These are phyloP conservation scores for Rusavskia elegans DNA, from an alignment of 495 filamentous ascomycete species.

Conservation along the genomic window DNA sequence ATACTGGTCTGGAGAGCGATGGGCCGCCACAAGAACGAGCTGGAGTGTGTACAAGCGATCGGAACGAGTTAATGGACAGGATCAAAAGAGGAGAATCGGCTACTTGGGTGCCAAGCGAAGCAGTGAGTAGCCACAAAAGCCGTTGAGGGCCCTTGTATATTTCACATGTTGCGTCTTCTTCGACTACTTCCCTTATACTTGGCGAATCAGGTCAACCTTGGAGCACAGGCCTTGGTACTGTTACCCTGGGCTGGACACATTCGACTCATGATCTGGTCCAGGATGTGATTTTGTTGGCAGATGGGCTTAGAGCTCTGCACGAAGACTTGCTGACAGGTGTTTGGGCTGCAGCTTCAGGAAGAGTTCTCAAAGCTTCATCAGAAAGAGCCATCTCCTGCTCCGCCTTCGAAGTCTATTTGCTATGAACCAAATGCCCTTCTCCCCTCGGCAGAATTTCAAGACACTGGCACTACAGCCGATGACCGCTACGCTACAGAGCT, in stretches of 20 bases:
- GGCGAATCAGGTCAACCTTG: too few relatives aligned
- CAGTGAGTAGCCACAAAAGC: slow-evolving; percentile 31
- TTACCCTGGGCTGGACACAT: too few relatives aligned
- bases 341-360: slow-evolving; percentile 2
- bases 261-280: too few relatives aligned
- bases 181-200: too few relatives aligned
- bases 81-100: slow-evolving; percentile 69
- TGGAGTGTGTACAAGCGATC: slow-evolving; percentile 27
- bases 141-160: too few relatives aligned
- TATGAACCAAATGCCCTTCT: slow-evolving; percentile 12
- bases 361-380: slow-evolving; percentile 13
- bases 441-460: slow-evolving; percentile 12
- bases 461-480: background rate
- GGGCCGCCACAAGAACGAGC: background rate
- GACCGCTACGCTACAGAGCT: slow-evolving; percentile 12
- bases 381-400: slow-evolving; percentile 2
- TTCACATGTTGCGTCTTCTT: too few relatives aligned
- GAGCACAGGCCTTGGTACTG: too few relatives aligned
- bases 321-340: background rate
- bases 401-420: background rate
- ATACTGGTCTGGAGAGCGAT: background rate
- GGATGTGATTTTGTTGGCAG: too few relatives aligned
- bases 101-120: slow-evolving; percentile 51
- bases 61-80: slow-evolving; percentile 68
- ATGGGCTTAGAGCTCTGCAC: too few relatives aligned